Evolutionary conservation across 2,329 filamentous ascomycete species (phyloP), one percentile per base, ranked within the genome.

Genomic region (Calonectria pseudoreteaudii): DNA sequence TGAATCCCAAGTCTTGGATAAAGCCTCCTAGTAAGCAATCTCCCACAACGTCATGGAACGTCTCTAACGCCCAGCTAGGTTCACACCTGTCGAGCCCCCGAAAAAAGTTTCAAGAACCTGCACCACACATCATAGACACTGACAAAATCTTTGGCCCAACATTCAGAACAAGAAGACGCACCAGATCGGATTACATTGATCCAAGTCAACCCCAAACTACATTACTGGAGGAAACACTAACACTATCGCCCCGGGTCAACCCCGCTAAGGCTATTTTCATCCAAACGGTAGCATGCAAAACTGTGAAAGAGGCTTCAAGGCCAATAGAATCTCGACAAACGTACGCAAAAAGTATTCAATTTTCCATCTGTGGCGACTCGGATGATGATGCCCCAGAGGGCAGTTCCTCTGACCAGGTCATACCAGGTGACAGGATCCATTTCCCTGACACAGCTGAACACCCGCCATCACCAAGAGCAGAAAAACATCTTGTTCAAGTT

Each of bases 21-120:
- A 75, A 66, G 58, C 53, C 73, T 31, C n/a, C 66, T n/a, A 62
- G 73, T 68, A 65, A 47, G 53, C 23, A 47, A 26, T 14, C 23
- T 44, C 18, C 13, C 16, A 7, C 23, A 7, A 13, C 23, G 47
- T 23, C 5, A 16, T 26, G 4, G 26, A n/a, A 30, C 7, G 13
- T 6, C 16, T 47, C 69, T 73, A 16, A 70, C 70, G 14, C 8
- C 4, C 14, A 10, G 18, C 5, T 34, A 75, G 74, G 73, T 2
- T 73, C 68, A 16, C 64, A 52, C 13, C 20, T 71, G n/a, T 75
- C 66, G 9, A 20, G 23, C 4, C 41, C 56, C n/a, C 71, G 64
- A 66, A 20, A 30, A 26, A 73, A 44, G 8, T 20, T 23, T 4
- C 16, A 65, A 28, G 4, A 31, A 4, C 44, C 18, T 1, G 23